phyloP scores from a whole-genome alignment of 148 eudicot species.

The Rhododendron ferrugineum region DNA sequence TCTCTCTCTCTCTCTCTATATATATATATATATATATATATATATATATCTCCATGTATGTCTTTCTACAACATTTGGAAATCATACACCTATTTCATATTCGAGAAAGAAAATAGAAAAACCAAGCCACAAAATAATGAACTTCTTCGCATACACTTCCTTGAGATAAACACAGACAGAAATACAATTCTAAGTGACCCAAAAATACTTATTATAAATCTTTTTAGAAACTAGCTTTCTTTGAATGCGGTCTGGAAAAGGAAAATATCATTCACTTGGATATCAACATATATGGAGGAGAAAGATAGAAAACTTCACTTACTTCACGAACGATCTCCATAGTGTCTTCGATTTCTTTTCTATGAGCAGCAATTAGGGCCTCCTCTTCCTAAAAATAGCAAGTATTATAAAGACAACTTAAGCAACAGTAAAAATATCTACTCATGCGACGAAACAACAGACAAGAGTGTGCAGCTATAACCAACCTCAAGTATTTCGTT shows the following conservation, averaged over 20 bases:
- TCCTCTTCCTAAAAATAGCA: conserved; percentile 77
- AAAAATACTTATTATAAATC: background rate
- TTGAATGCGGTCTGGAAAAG: background rate
- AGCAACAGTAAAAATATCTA: background rate
- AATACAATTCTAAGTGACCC: background rate
- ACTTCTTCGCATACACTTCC: background rate
- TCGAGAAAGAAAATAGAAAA: too few relatives aligned
- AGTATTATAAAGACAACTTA: background rate
- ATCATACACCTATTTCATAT: background rate
- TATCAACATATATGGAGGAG: background rate
- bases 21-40: background rate
- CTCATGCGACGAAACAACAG: background rate
- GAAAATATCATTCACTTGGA: background rate
- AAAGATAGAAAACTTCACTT: conserved; percentile 27
- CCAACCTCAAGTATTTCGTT: conserved; percentile 85
- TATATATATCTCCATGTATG: background rate
- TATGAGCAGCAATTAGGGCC: conserved; percentile 87
- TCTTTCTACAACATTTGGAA: background rate
- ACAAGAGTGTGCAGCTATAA: background rate
- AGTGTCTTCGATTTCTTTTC: conserved; percentile 98
- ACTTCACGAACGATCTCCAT: conserved; percentile 99
- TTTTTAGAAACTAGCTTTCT: background rate
- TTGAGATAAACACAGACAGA: background rate
- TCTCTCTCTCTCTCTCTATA: background rate
- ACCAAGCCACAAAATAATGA: too few relatives aligned